Evolutionary conservation across 345 rosid species (phyloP).

Genomic region (Mercurialis annua): DNA sequence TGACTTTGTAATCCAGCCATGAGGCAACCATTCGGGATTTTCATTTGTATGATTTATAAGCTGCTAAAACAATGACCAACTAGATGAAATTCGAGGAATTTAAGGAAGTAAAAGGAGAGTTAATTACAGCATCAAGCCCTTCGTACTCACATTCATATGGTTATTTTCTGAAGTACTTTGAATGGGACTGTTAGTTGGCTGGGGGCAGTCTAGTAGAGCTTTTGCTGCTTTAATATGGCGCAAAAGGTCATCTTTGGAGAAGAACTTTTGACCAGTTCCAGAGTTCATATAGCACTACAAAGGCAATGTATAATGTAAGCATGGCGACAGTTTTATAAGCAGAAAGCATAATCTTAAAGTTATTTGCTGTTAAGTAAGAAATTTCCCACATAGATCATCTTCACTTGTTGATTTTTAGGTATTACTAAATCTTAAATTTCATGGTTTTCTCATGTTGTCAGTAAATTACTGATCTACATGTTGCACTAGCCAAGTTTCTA

Average conservation of each 20-base stretch:
- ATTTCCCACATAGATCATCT: background rate
- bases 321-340: background rate
- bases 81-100: background rate
- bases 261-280: constrained; percentile 42
- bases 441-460: background rate
- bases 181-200: background rate
- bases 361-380: no score
- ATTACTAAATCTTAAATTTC: background rate
- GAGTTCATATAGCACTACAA: constrained; percentile 43
- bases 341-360: background rate
- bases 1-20: constrained; percentile 34
- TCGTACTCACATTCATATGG: constrained; percentile 28
- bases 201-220: constrained; percentile 14
- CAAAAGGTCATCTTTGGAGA: constrained; percentile 47
- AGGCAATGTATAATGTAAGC: constrained; percentile 10
- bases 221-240: constrained; percentile 20
- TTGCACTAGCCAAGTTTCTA: no score
- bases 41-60: constrained; percentile 8
- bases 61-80: constrained; percentile 19
- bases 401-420: background rate
- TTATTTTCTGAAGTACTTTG: constrained; percentile 10
- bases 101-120: background rate
- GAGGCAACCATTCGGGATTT: constrained; percentile 42
- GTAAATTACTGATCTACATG: background rate
- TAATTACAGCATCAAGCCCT: background rate